Evolutionary conservation across 345 rosid species (phyloP).

Genomic region (Boechera divaricarpa): DNA sequence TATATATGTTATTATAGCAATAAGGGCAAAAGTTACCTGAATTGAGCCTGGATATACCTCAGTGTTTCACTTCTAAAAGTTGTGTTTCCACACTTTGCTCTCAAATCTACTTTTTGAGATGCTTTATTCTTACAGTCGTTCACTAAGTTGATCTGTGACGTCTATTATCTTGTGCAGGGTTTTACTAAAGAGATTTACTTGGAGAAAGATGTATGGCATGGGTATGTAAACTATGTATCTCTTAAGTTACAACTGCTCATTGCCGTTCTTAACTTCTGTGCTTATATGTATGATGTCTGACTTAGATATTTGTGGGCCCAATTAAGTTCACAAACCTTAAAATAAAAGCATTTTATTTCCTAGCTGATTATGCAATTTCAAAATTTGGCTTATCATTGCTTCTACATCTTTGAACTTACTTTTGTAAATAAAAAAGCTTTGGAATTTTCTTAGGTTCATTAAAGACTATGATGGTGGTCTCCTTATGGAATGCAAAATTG

Average conservation of each 20-base stretch:
- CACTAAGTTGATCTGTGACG: constrained; percentile 21
- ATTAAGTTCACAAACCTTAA: constrained; percentile 17
- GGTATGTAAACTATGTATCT: constrained; percentile 60
- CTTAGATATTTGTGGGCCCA: not conserved
- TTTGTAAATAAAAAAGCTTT: constrained; percentile 22
- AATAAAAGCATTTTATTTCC: not conserved
- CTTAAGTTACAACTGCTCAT: constrained; percentile 15
- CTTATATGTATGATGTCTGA: constrained; percentile 24
- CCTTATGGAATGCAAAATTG: constrained; percentile 98
- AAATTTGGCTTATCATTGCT: not conserved
- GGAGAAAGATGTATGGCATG: constrained; percentile 98
- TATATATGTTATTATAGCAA: not conserved
- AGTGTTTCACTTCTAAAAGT: not conserved
- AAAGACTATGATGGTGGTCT: constrained; percentile 99
- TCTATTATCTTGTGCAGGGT: constrained; percentile 61
- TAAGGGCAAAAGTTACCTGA: not conserved
- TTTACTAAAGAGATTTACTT: constrained; percentile 98
- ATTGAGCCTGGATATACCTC: not conserved
- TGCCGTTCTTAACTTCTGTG: not conserved
- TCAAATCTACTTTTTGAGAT: constrained; percentile 7
- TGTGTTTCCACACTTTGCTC: not conserved
- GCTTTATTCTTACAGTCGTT: not conserved
- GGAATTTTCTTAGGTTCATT: constrained; percentile 62
- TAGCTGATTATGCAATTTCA: constrained; percentile 18
- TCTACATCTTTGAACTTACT: constrained; percentile 6